Percentiles rank a stretch among this genome's conserved stretches.
phyloP scores from a whole-genome alignment of 257 asterid genomes.

The Plantago major region DNA sequence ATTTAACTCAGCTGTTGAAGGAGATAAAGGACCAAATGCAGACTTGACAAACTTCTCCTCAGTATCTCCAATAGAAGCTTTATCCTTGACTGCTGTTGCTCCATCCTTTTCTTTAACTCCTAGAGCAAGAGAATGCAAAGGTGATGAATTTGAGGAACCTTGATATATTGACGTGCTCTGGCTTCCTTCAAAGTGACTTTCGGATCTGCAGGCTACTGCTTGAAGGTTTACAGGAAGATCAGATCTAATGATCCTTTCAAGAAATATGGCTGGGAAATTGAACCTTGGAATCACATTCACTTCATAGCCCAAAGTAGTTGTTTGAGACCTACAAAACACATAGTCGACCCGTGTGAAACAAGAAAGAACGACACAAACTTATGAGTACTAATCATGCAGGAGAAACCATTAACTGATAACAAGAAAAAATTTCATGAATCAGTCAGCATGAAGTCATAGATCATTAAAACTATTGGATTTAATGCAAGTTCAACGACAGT shows the following conservation, averaged over 20 bases:
- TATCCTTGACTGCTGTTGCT: constrained; percentile 31
- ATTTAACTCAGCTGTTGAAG: constrained; percentile 53
- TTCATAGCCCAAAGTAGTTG: constrained; percentile 65
- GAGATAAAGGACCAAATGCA: constrained; percentile 56
- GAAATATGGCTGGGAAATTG: constrained; percentile 92
- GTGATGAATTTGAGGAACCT: constrained; percentile 22
- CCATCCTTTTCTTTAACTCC: constrained; percentile 27
- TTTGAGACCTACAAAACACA: constrained; percentile 41
- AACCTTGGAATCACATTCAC: constrained; percentile 85
- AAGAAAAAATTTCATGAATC: not conserved
- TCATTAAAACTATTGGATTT: too few relatives aligned
- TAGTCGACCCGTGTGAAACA: constrained; percentile 4
- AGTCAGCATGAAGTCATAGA: too few relatives aligned
- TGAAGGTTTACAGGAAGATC: constrained; percentile 94
- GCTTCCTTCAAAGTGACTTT: constrained; percentile 58
- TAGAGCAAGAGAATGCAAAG: constrained; percentile 33
- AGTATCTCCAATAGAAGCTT: constrained; percentile 28
- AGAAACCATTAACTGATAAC: not conserved
- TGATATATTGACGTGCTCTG: constrained; percentile 28
- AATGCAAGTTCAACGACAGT: not conserved
- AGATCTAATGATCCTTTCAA: constrained; percentile 84
- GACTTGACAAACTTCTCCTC: constrained; percentile 50
- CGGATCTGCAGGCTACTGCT: constrained; percentile 86
- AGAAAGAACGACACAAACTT: not conserved
- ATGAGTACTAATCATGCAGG: too few relatives aligned